Base-by-base conservation (phyloP, 2,329 filamentous ascomycete species). In the Aspergillus fischeri region DNA sequence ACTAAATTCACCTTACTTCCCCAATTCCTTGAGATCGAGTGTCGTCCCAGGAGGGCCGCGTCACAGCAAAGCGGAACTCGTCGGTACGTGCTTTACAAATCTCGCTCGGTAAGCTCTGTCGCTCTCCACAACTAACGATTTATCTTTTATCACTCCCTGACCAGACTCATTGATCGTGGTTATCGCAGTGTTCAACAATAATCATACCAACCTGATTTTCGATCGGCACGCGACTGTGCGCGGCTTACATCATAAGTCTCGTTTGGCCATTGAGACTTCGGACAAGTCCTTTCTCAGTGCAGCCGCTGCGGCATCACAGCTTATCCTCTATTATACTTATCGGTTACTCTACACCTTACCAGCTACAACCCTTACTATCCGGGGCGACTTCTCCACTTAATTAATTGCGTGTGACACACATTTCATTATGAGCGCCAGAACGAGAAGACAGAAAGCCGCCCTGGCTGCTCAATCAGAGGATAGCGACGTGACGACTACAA, bases 401-500 rank as follows among this genome's bases (percentile, higher is more conserved):
- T 20, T 9, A 24, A 53, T 49, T 52, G 53, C 48, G 54, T 42
- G 28, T 8, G 53, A 48, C 49, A 6, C 29, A 51, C 17, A 38
- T 35, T 28, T 32, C 25, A 45, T 61, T 66, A 76, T 76, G 73
- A 73, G 68, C 58, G 68, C 71, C 45, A 64, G 72, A 60, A 76
- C 74, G 55, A 71, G 73, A 63, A 71, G 68, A 62, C 74, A 76
- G 64, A 75, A 75, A 60, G 73, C 70, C 32, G 67, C 69, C 20
- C 62, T 70, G 53, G 65, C 68, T 58, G 65, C 61, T 11, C 60
- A 66, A 49, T 63, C 67, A 11, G 69, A 69, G 35, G 73, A 71
- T 51, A 70, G 65, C 32, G 70, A 74, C 49, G 61, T 67, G 51
- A 65, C 67, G 10, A 54, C 63, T 29, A 61, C 61, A 41, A 63